Percentiles rank a stretch among this genome's conserved stretches.
phyloP scores from a whole-genome alignment of 1,284 basidiomycete genomes.

The Vanrija pseudolonga region DNA sequence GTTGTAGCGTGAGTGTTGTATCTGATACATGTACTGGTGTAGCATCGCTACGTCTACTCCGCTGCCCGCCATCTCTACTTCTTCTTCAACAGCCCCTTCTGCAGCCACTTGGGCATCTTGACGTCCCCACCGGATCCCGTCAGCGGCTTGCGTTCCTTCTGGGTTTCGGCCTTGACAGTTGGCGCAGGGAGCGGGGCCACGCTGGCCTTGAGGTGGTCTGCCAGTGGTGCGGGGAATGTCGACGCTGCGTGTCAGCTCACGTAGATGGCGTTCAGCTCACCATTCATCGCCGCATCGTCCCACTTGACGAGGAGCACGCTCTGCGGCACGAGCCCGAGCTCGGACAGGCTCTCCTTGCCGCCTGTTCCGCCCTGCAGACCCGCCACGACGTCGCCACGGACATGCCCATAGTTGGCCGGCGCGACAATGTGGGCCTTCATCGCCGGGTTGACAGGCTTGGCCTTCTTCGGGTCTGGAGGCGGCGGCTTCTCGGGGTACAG shows the following conservation, averaged over 20 bases:
- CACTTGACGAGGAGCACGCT: conserved; percentile 44
- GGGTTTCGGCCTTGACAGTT: conserved; percentile 6
- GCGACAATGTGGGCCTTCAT: conserved; percentile 29
- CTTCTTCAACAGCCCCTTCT: conserved; percentile 49
- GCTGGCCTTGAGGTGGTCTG: conserved; percentile 32
- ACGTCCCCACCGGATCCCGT: conserved; percentile 24
- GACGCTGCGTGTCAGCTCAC: conserved; percentile 23
- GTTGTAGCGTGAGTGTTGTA: background rate
- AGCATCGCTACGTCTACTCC: background rate
- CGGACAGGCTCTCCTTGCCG: conserved; percentile 35
- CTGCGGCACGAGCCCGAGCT: conserved; percentile 48
- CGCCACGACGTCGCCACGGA: conserved; percentile 21
- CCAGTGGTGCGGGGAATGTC: conserved; percentile 38
- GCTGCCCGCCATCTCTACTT: conserved; percentile 17
- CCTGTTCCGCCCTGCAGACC: conserved; percentile 38
- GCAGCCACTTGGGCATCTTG: conserved; percentile 21
- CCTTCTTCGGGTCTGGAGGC: conserved; percentile 14
- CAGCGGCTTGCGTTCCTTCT: conserved; percentile 41
- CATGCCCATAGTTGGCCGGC: conserved; percentile 35
- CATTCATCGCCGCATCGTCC: conserved; percentile 46
- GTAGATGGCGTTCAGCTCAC: conserved; percentile 19
- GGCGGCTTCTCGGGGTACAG: conserved; percentile 43
- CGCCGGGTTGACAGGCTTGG: conserved; percentile 17
- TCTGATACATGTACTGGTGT: background rate
- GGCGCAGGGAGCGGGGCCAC: conserved; percentile 41